Evolutionary conservation across 805 yeast genomes (phyloP).

Genomic region (Yarrowia sp.): DNA sequence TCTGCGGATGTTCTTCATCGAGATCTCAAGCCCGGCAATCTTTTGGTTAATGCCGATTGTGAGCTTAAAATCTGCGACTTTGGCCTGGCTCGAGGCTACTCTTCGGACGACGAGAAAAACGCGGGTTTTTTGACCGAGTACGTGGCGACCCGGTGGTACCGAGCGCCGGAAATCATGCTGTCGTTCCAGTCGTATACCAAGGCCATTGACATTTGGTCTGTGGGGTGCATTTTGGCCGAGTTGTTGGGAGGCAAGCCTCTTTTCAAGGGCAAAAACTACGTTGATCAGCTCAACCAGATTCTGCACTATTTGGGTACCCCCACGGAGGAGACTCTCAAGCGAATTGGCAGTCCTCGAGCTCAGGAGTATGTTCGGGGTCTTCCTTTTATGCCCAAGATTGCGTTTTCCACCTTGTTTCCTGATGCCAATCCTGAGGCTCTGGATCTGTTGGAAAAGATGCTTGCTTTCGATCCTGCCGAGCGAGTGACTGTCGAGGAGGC

Average conservation of each 20-base stretch:
- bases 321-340: constrained; percentile 59
- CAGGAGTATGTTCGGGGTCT: constrained; percentile 85
- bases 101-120: constrained; percentile 75
- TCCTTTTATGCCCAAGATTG: constrained; percentile 76
- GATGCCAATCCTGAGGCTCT: constrained; percentile 82
- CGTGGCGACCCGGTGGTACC: constrained; percentile 97
- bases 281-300: constrained; percentile 88
- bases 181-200: constrained; percentile 92
- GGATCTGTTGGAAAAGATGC: constrained; percentile 71
- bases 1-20: constrained; percentile 91
- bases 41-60: constrained; percentile 92
- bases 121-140: constrained; percentile 96
- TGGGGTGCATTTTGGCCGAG: constrained; percentile 95
- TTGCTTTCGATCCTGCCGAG: constrained; percentile 80
- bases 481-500: constrained; percentile 89
- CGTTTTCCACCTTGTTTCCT: constrained; percentile 71
- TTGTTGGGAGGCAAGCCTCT: constrained; percentile 85
- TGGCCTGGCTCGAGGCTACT: constrained; percentile 90
- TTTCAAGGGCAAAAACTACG: constrained; percentile 93
- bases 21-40: constrained; percentile 90
- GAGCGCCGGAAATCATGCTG: constrained; percentile 97
- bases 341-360: constrained; percentile 82
- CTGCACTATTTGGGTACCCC: constrained; percentile 91
- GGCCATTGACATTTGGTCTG: constrained; percentile 97
- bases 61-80: constrained; percentile 95